Conservation (phyloP, 176 grass and related monocot species). For the Aegilops sharonensis region DNA sequence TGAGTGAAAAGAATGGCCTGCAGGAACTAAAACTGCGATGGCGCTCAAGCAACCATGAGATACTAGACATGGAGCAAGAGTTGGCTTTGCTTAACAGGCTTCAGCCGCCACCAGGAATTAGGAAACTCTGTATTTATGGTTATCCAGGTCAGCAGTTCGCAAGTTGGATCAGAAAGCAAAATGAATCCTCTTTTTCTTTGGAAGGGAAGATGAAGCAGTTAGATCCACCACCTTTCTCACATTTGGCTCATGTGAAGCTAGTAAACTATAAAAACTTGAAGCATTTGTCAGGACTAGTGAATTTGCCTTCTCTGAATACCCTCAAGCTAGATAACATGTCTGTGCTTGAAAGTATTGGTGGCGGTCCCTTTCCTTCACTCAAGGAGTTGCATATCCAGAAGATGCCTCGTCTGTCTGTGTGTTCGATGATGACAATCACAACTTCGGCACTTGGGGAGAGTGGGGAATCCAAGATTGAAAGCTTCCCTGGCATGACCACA, state of each 20-base stretch:
- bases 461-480: neutral
- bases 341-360: neutral
- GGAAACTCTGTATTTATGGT: neutral
- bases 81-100: neutral
- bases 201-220: conserved; percentile 1
- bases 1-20: neutral
- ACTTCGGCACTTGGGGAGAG: neutral
- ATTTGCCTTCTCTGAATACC: neutral
- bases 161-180: neutral
- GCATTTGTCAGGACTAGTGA: neutral
- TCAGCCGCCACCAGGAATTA: neutral
- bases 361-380: neutral
- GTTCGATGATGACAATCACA: neutral
- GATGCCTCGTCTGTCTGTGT: neutral
- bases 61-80: neutral
- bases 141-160: neutral
- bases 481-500: neutral
- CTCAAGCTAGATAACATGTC: neutral
- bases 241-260: neutral
- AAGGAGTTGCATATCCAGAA: neutral
- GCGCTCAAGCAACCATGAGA: neutral
- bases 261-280: neutral
- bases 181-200: neutral
- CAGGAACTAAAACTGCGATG: neutral
- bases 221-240: neutral